Evolutionary conservation across 495 filamentous ascomycete genomes (phyloP).

Genomic region (Endocarpon pusillum): DNA sequence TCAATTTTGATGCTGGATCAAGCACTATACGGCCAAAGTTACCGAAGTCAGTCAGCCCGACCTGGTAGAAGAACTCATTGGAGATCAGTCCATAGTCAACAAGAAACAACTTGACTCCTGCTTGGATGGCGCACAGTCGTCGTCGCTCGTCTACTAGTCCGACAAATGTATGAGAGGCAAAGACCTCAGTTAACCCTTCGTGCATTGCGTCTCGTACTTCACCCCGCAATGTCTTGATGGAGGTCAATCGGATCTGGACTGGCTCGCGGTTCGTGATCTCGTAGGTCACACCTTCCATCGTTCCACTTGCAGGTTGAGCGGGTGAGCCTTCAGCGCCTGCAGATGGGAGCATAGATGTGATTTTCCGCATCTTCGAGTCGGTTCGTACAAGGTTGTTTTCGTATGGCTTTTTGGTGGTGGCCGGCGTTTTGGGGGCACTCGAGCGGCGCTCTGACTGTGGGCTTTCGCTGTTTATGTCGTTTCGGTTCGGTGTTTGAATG

Average conservation of each 20-base stretch:
- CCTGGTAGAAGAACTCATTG: constrained; percentile 91
- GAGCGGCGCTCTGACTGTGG: constrained; percentile 5
- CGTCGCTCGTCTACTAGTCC: constrained; percentile 78
- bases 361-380: constrained; percentile 79
- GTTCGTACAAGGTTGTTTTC: constrained; percentile 86
- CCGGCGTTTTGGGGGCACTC: constrained; percentile 20
- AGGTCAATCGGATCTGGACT: constrained; percentile 52
- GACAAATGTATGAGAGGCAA: constrained; percentile 83
- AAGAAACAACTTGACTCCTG: constrained; percentile 81
- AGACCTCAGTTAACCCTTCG: constrained; percentile 72
- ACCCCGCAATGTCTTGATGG: constrained; percentile 65
- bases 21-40: constrained; percentile 83
- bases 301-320: constrained; percentile 6
- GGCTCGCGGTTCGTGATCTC: constrained; percentile 51
- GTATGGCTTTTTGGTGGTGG: constrained; percentile 43
- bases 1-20: constrained; percentile 53
- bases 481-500: constrained; percentile 10
- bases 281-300: constrained; percentile 43
- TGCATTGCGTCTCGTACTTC: constrained; percentile 74
- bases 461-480: constrained; percentile 7
- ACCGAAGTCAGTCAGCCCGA: constrained; percentile 88
- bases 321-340: constrained; percentile 12
- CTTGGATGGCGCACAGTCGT: constrained; percentile 81
- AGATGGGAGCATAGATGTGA: constrained; percentile 78
- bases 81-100: constrained; percentile 84